A percentile compares a stretch with the other conserved stretches of the same genome.
phyloP scores from a whole-genome alignment of 73 alveolate genomes.

The Paramecium tetraurelia region DNA sequence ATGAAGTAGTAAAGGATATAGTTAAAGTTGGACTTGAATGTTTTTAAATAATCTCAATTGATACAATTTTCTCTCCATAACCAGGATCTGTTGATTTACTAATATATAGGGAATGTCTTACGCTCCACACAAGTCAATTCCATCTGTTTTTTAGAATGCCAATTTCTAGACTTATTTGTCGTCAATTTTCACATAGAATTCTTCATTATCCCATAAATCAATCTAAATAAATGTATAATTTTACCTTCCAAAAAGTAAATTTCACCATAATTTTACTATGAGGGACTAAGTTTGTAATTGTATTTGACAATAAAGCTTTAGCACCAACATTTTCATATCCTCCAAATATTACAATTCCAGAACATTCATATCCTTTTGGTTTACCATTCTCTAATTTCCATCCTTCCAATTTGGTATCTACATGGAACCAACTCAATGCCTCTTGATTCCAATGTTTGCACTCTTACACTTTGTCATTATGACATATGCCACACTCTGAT shows the following conservation, averaged over 20 bases:
- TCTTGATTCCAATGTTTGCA: constrained; percentile 16
- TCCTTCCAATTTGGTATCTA: neutral
- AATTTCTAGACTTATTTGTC: neutral
- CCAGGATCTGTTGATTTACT: constrained; percentile 31
- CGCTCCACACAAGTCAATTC: constrained; percentile 50
- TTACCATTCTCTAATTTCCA: constrained; percentile 37
- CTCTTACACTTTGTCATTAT: constrained; percentile 23
- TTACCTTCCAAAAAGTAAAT: constrained; percentile 25
- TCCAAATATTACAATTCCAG: constrained; percentile 43
- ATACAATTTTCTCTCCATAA: constrained; percentile 27
- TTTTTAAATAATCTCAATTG: neutral
- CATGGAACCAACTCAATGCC: constrained; percentile 22
- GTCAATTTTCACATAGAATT: constrained; percentile 10
- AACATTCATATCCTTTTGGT: constrained; percentile 10
- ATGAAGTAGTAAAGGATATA: neutral
- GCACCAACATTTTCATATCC: constrained; percentile 43
- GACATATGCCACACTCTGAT: constrained; percentile 45
- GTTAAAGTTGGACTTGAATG: neutral
- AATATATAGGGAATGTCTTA: no score
- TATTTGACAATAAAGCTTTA: neutral
- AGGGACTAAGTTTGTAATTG: neutral
- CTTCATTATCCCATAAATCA: constrained; percentile 50
- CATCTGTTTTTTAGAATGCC: constrained; percentile 31
- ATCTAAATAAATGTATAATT: neutral
- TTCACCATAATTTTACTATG: constrained; percentile 17